phyloP scores from a whole-genome alignment of 2,329 filamentous ascomycete species.

The Epichloe baconii region DNA sequence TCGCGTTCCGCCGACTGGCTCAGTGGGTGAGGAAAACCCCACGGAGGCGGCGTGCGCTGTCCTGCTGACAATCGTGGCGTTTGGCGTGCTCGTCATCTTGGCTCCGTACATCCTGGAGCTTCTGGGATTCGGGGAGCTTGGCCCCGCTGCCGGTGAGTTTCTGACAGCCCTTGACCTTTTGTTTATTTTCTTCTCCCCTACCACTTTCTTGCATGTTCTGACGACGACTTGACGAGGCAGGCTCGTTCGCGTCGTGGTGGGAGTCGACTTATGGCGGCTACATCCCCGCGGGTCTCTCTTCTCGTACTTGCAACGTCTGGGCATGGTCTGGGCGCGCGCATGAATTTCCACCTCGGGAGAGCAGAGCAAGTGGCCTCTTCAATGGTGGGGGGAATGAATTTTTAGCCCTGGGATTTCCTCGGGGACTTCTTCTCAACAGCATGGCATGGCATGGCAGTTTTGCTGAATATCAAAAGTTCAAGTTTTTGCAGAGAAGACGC shows the following conservation, averaged over 20 bases:
- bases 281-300: conserved; percentile 3
- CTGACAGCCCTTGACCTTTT: too few species aligned
- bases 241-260: conserved; percentile 5
- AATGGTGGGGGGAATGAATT: too few species aligned
- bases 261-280: conserved; percentile 2
- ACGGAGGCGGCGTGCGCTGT: not conserved
- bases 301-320: not conserved
- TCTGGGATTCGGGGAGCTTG: not conserved
- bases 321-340: not conserved
- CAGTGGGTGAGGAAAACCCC: not conserved
- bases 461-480: too few species aligned
- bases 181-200: too few species aligned
- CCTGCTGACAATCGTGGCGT: not conserved
- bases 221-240: not conserved
- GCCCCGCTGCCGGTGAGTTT: not conserved
- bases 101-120: not conserved
- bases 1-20: not conserved
- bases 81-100: not conserved
- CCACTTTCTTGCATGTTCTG: not conserved
- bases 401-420: too few species aligned
- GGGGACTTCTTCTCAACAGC: too few species aligned
- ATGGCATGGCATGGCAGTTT: too few species aligned
- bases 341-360: not conserved
- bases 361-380: too few species aligned
- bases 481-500: too few species aligned